Base-by-base conservation (phyloP, 805 yeast genomes). In the Yamadazyma philogaea region DNA sequence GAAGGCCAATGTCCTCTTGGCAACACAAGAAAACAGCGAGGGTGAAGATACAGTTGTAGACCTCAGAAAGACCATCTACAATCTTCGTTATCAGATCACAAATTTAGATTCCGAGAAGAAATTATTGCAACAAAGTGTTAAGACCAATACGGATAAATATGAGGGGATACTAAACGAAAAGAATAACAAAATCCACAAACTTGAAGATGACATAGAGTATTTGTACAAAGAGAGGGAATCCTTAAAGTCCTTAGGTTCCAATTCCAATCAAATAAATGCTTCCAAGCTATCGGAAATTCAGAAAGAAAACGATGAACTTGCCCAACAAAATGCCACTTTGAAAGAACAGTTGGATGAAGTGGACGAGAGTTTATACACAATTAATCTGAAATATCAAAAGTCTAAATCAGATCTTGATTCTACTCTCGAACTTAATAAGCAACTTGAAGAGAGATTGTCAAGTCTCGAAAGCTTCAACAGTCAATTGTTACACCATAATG, bases 171-270 rank as follows among this genome's bases (percentile, higher is more conserved):
- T 68, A 11, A 42, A 49, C 10, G 49, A 56, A 27, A 69, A 70
- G 47, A 62, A 59, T 43, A 64, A 64, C 30, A 66, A 60, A 34
- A 51, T 60, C 38, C 53, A 54, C 21, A 56, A 53, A 24, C 52
- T 70, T 11, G 66, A 69, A 47, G 53, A 55, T 21, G 66, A 65
- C 46, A 62, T 70, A 34, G 69, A 66, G 40, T 69, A 45, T 43
- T 41, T 68, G 8, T 65, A 59, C 41, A 59, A 58, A 24, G 68
- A 68, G 42, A 55, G 68, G 41, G 55, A 59, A 22, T 60, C 61
- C 36, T 49, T 60, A 26, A 57, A 60, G 15, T 61, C 66, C 19
- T 66, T 67, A 34, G 35, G 54, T 7, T 56, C 54, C 8, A 68
- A 67, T 49, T 63, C 58, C 30, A 43, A 53, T 22, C 63, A 63